phyloP scores from a whole-genome alignment of 768 basidiomycete species.

The Suillus fuscotomentosus region DNA sequence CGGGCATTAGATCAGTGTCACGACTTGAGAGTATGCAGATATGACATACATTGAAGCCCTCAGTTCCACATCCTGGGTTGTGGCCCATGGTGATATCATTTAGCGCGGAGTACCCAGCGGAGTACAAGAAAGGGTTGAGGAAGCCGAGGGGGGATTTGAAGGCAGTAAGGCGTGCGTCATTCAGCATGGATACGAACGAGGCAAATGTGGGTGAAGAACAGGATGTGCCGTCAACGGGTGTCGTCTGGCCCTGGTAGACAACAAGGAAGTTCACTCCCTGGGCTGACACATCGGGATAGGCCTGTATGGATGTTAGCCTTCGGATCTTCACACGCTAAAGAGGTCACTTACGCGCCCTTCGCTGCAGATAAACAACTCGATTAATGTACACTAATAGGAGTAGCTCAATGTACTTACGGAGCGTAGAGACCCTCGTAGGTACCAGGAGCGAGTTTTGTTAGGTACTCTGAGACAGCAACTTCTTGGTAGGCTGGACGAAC shows the following conservation, averaged over 20 bases:
- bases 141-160: conserved; percentile 37
- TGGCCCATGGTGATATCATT: conserved; percentile 47
- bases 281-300: conserved; percentile 66
- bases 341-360: conserved; percentile 46
- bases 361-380: conserved; percentile 26
- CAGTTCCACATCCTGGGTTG: conserved; percentile 44
- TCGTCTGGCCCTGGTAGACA: conserved; percentile 35
- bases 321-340: background rate
- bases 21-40: background rate
- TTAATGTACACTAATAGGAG: conserved; percentile 4
- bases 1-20: background rate
- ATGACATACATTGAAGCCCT: conserved; percentile 39
- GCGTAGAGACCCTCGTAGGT: conserved; percentile 63
- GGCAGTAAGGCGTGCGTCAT: conserved; percentile 33
- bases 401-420: conserved; percentile 37
- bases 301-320: conserved; percentile 31
- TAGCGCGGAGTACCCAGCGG: conserved; percentile 40
- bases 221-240: conserved; percentile 31
- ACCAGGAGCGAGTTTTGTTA: conserved; percentile 43
- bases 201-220: conserved; percentile 30
- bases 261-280: conserved; percentile 53
- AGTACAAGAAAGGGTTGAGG: conserved; percentile 52
- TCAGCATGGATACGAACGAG: conserved; percentile 37
- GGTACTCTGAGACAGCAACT: conserved; percentile 40
- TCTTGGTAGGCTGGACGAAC: conserved; percentile 54